Conservation (phyloP, 108 stramenopile genomes). For the Skeletonema marinoi region DNA sequence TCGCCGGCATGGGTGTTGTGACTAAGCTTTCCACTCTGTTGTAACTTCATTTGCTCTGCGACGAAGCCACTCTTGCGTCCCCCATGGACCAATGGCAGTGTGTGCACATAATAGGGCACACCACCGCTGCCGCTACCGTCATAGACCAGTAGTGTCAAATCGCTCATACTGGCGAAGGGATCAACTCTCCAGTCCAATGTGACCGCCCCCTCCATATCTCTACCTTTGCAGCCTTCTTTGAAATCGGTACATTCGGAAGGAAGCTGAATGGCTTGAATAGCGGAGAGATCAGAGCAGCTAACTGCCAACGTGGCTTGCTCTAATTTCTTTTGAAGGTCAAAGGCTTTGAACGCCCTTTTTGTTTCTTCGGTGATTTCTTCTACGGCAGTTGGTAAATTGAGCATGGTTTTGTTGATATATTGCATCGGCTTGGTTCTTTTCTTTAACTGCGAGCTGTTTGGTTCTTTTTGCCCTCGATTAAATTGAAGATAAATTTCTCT, state of each 20-base stretch:
- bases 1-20: background rate
- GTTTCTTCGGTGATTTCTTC: conserved; percentile 21
- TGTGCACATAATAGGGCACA: conserved; percentile 34
- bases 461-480: too few species aligned
- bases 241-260: conserved; percentile 1
- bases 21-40: conserved; percentile 6
- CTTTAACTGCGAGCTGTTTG: too few species aligned
- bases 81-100: conserved; percentile 17
- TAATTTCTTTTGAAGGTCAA: background rate
- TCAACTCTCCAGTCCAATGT: conserved; percentile 35
- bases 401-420: background rate
- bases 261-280: conserved; percentile 7
- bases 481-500: too few species aligned
- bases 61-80: conserved; percentile 38
- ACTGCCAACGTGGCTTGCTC: conserved; percentile 1
- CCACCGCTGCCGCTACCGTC: conserved; percentile 30
- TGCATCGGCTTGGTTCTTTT: background rate
- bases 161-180: conserved; percentile 23
- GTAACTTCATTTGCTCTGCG: conserved; percentile 26
- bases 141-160: conserved; percentile 36
- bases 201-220: conserved; percentile 25
- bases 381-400: background rate
- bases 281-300: conserved; percentile 3
- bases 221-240: background rate
- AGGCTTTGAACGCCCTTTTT: background rate